Base-by-base conservation (phyloP, 2,329 filamentous ascomycete species). In the Phyllachora maydis region DNA sequence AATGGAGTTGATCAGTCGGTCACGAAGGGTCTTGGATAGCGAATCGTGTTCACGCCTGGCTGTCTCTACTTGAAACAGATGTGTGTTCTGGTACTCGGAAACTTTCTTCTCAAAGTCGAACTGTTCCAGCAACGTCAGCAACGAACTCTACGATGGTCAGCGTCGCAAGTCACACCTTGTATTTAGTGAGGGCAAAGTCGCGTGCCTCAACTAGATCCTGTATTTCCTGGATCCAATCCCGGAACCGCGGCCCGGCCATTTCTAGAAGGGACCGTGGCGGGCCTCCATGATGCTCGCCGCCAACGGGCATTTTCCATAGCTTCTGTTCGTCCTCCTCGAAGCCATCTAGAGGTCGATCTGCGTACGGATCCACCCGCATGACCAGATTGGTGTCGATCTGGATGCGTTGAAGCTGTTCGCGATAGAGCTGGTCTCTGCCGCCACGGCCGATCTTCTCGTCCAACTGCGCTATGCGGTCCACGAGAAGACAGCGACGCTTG, bases 321-420 rank as follows among this genome's bases (percentile, higher is more conserved):
- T 44, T 40, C 32, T 40, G 37, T 32, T 43, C 49, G 37, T 57
- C 51, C 23, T 51, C 47, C 18, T 52, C 48, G 18, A 54, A 49
- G 18, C 39, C 41, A 32, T 60, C 55, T 3, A 54, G 43, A 2
- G 52, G 50, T 11, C 49, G 43, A 22, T 53, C 50, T 12, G 61
- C 57, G 44, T 91, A 90, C 1, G 78, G 75, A 39, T 92, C 75
- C 24, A 88, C 77, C 35, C 77, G 71, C 45, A 81, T 71, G 34
- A 92, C 79, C 21, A 91, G 61, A 28, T 66, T 78, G 50, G 83
- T 82, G 46, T 92, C 83, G 33, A 79, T 71, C 49, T 93, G 83
- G n/a, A 93, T 68, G 34, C 79, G 79, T 39, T 88, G 74, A 3
- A 93, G 63, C 47, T 93, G 81, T 34, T 88, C 77, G 31, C 83